A percentile compares a stretch with the other conserved stretches of the same genome.
Conservation (phyloP, 108 stramenopile genomes). For the Cyclotella distinguenda region DNA sequence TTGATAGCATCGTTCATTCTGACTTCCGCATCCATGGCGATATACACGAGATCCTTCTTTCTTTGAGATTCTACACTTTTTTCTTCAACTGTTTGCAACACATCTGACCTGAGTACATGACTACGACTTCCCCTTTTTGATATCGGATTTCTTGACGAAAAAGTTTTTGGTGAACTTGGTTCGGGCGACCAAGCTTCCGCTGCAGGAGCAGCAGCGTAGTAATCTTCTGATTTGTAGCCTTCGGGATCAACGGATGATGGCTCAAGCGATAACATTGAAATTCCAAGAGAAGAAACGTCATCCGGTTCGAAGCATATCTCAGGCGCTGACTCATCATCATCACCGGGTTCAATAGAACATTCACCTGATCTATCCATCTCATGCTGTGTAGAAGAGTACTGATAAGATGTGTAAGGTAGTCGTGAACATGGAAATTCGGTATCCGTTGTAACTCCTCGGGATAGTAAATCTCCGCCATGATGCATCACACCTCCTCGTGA, state of each 20-base stretch:
- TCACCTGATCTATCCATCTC: neutral
- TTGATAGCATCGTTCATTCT: constrained; percentile 2
- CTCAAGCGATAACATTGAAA: constrained; percentile 19
- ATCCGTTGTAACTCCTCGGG: neutral
- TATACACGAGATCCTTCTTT: neutral
- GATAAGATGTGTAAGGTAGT: constrained; percentile 4
- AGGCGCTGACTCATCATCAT: constrained; percentile 3
- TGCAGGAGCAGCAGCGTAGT: constrained; percentile 5
- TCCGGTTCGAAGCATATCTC: constrained; percentile 26
- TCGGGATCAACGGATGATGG: constrained; percentile 26
- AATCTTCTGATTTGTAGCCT: constrained; percentile 38
- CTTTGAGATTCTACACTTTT: constrained; percentile 10
- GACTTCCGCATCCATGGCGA: neutral
- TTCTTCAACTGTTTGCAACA: constrained; percentile 15
- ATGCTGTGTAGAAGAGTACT: neutral
- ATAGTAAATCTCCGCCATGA: constrained; percentile 1
- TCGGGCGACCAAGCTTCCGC: too few relatives aligned
- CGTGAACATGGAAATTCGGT: neutral
- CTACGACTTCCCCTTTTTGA: constrained; percentile 1
- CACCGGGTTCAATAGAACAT: neutral
- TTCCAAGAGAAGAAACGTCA: constrained; percentile 34
- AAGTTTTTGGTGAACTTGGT: too few relatives aligned
- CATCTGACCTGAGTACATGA: neutral
- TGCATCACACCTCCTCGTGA: too few relatives aligned
- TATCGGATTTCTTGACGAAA: too few relatives aligned